Percentiles rank a stretch among this genome's conserved stretches.
These are phyloP conservation scores for Tolypocladium endophyticum DNA, from an alignment of 2,329 filamentous ascomycete genomes.

Conservation along the genomic window DNA sequence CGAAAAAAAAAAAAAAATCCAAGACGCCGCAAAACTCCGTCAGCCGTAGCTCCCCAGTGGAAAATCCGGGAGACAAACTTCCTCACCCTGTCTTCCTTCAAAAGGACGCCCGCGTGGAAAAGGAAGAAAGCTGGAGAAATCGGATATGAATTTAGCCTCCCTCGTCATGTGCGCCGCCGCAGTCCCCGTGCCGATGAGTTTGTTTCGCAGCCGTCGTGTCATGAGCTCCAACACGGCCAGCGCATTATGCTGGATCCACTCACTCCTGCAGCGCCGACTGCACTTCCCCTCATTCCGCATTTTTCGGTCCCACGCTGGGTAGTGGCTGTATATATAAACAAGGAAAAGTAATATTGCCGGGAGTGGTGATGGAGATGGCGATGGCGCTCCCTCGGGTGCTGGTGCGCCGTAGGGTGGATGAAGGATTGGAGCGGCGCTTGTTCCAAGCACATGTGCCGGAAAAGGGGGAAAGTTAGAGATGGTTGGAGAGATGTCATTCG, in stretches of 20 bases:
- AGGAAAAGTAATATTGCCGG: neutral
- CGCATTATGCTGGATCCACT: neutral
- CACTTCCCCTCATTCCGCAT: neutral
- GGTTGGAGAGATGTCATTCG: neutral
- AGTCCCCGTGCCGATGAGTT: neutral
- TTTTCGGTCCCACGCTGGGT: neutral
- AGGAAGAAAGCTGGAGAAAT: neutral
- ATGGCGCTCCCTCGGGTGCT: neutral
- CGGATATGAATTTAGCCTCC: neutral
- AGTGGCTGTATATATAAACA: neutral
- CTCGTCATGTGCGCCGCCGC: neutral
- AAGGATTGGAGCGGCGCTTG: neutral
- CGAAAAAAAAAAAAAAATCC: too few relatives aligned
- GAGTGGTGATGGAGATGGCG: neutral
- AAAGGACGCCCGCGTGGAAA: neutral
- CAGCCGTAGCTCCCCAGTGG: neutral
- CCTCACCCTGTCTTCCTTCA: neutral
- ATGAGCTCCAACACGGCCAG: neutral
- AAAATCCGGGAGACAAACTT: neutral
- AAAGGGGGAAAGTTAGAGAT: neutral
- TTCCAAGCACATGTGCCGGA: neutral
- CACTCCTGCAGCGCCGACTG: neutral
- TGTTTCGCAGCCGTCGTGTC: constrained; percentile 4
- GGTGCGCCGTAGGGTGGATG: neutral
- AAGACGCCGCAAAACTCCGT: neutral